Evolutionary conservation across 306 rosid genomes (phyloP).

Genomic region (Sicyos baderoa): DNA sequence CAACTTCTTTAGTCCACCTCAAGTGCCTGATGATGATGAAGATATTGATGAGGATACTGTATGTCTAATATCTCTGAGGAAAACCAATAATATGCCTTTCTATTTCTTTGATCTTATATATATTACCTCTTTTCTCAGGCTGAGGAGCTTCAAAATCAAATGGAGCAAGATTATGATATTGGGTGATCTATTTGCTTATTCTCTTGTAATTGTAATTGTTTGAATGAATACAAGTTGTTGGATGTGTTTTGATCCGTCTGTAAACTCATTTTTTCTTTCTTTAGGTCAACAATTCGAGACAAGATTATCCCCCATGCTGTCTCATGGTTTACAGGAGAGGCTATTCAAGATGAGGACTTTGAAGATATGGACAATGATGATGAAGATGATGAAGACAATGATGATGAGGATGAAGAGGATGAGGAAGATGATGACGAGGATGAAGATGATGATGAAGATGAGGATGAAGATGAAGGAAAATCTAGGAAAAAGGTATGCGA

Average conservation of each 20-base stretch:
- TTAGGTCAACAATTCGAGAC: constrained; percentile 75
- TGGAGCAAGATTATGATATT: constrained; percentile 87
- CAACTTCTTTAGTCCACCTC: constrained; percentile 82
- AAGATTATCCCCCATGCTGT: constrained; percentile 92
- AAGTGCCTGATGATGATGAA: constrained; percentile 86
- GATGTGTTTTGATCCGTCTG: neutral
- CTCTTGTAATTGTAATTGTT: too few species aligned
- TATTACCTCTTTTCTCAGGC: constrained; percentile 38
- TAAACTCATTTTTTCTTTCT: constrained; percentile 8
- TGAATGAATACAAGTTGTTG: too few species aligned
- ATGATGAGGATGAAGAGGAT: constrained; percentile 38
- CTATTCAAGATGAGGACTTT: constrained; percentile 65
- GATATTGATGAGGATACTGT: constrained; percentile 83
- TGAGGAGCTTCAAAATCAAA: constrained; percentile 75
- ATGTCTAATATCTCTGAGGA: constrained; percentile 18
- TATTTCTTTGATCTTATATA: neutral
- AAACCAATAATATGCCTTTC: neutral
- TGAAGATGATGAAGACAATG: constrained; percentile 41
- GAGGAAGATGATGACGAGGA: constrained; percentile 51
- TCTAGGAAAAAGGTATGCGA: constrained; percentile 52
- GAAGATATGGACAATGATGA: constrained; percentile 70
- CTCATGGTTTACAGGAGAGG: constrained; percentile 95
- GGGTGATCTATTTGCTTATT: constrained; percentile 33
- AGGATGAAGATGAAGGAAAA: constrained; percentile 53
- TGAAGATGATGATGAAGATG: constrained; percentile 37